A percentile compares a stretch with the other conserved stretches of the same genome.
Conservation (phyloP, 2,329 filamentous ascomycete species). For the Aphanocladium album region DNA sequence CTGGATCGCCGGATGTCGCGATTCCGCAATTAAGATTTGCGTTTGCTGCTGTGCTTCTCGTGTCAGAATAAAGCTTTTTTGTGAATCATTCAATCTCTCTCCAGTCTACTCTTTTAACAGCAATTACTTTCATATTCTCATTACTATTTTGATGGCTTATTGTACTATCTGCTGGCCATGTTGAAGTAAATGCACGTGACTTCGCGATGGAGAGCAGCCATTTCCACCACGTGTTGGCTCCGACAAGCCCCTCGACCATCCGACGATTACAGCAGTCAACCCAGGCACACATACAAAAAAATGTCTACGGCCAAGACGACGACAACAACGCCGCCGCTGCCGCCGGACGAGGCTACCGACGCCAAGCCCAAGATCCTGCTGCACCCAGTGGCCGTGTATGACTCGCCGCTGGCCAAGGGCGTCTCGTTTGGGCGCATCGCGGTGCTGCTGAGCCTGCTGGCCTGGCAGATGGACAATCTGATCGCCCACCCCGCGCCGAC, state of each 20-base stretch:
- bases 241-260: background rate
- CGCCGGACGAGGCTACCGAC: conserved; percentile 24
- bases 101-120: too few species aligned
- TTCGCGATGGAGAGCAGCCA: conserved; percentile 7
- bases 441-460: conserved; percentile 60
- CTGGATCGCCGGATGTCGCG: too few species aligned
- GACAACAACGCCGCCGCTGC: conserved; percentile 24
- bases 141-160: too few species aligned
- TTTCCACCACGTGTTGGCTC: background rate
- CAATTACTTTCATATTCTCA: too few species aligned
- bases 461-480: conserved; percentile 58
- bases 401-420: conserved; percentile 35
- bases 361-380: conserved; percentile 25
- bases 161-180: background rate
- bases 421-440: conserved; percentile 64
- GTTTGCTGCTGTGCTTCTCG: too few species aligned
- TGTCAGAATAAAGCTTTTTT: too few species aligned
- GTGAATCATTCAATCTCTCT: too few species aligned
- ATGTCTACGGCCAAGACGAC: conserved; percentile 10
- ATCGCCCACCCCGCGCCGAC: conserved; percentile 65
- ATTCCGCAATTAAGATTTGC: too few species aligned
- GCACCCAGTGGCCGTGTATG: conserved; percentile 33
- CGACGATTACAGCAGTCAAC: background rate
- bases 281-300: background rate
- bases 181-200: conserved; percentile 6